Conservation (phyloP, 768 basidiomycete species). For the Auricularia heimuer region DNA sequence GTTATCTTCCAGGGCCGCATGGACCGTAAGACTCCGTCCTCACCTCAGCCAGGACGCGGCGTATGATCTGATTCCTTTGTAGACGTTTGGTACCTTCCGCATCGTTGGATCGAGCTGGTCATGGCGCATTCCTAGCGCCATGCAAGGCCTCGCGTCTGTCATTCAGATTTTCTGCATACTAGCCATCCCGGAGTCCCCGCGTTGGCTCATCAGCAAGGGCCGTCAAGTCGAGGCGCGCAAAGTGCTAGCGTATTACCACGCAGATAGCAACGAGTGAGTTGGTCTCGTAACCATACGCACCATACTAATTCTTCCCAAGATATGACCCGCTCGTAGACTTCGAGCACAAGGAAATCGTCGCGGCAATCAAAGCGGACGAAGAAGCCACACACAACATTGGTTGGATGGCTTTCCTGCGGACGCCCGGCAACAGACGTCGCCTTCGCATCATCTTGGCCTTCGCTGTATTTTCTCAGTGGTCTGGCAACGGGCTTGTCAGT, state of each 20-base stretch:
- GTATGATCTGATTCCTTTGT: constrained; percentile 13
- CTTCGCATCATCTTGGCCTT: constrained; percentile 59
- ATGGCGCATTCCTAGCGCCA: constrained; percentile 40
- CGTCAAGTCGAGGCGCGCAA: constrained; percentile 25
- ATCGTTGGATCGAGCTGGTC: constrained; percentile 20
- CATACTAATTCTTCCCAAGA: not conserved
- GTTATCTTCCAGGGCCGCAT: not conserved
- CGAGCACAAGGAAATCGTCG: constrained; percentile 39
- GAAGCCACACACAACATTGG: constrained; percentile 39
- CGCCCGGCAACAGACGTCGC: constrained; percentile 57
- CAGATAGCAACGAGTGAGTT: constrained; percentile 49
- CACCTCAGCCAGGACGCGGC: constrained; percentile 32
- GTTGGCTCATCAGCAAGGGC: constrained; percentile 56
- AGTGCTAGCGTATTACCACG: constrained; percentile 34
- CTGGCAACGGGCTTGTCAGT: constrained; percentile 53
- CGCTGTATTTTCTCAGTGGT: constrained; percentile 65
- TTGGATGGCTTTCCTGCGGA: constrained; percentile 45
- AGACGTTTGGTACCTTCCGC: constrained; percentile 32
- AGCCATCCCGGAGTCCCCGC: constrained; percentile 58
- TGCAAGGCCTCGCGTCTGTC: constrained; percentile 50
- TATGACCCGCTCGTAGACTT: not conserved
- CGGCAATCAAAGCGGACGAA: constrained; percentile 54
- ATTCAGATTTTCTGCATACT: constrained; percentile 46
- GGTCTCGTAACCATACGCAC: constrained; percentile 27
- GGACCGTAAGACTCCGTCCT: not conserved